phyloP scores from a whole-genome alignment of 805 yeast genomes.

The Lipomyces kockii region DNA sequence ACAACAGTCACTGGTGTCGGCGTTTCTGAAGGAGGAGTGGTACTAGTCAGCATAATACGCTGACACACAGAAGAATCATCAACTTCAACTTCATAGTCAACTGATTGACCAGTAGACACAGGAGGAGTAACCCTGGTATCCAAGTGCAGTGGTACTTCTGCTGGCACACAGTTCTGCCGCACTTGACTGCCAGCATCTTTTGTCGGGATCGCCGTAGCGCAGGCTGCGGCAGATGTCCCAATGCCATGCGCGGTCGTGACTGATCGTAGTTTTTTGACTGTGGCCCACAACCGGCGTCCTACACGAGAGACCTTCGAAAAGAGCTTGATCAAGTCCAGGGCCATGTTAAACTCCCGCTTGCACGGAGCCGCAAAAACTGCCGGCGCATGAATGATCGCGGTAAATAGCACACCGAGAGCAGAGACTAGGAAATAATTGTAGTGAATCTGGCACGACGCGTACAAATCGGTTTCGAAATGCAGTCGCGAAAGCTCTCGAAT shows the following conservation, averaged over 20 bases:
- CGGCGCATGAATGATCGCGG: slow-evolving; percentile 38
- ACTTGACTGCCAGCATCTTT: neutral
- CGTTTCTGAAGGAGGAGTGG: neutral
- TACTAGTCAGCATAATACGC: neutral
- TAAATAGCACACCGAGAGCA: slow-evolving; percentile 39
- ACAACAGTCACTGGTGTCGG: neutral
- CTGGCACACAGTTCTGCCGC: neutral
- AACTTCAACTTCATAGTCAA: neutral
- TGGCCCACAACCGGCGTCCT: slow-evolving; percentile 27
- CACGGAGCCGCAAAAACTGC: slow-evolving; percentile 28
- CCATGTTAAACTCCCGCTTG: slow-evolving; percentile 36
- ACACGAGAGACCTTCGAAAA: slow-evolving; percentile 33
- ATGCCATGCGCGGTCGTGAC: slow-evolving; percentile 12
- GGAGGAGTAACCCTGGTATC: neutral
- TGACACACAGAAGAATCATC: neutral
- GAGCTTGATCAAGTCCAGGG: slow-evolving; percentile 35
- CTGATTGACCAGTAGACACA: neutral
- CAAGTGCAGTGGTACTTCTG: neutral
- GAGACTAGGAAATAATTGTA: slow-evolving; percentile 41
- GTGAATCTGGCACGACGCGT: slow-evolving; percentile 38
- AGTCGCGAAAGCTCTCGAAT: slow-evolving; percentile 37
- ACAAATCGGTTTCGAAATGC: slow-evolving; percentile 35
- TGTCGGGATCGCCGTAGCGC: neutral
- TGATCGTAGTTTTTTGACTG: slow-evolving; percentile 21
- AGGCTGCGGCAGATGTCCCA: neutral